These are phyloP conservation scores for Phytopythium chamaehyphon DNA, from an alignment of 352 stramenopile species.

Conservation along the genomic window DNA sequence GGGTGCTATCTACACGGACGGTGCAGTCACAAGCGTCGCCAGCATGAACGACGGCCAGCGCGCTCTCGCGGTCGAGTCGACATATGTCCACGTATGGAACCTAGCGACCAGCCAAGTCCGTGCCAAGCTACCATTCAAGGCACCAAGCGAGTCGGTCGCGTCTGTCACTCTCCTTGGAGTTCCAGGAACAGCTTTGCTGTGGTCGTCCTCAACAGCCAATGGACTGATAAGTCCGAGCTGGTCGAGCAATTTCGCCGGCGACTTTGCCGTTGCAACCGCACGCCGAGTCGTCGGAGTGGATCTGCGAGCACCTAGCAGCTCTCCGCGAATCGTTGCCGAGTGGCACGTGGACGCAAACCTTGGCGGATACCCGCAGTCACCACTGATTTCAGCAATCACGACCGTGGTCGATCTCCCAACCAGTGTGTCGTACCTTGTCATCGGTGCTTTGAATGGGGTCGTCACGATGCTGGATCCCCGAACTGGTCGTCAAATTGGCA, in stretches of 20 bases:
- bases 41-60: conserved; percentile 22
- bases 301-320: conserved; percentile 12
- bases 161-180: conserved; percentile 26
- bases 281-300: conserved; percentile 50
- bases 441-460: conserved; percentile 33
- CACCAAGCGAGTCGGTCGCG: conserved; percentile 33
- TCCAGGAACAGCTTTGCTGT: conserved; percentile 7
- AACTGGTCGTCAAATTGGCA: conserved; percentile 35
- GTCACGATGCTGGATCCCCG: conserved; percentile 52
- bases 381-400: conserved; percentile 26
- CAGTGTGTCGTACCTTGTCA: conserved; percentile 27
- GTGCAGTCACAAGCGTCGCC: conserved; percentile 18
- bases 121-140: conserved; percentile 49
- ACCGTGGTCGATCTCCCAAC: conserved; percentile 23
- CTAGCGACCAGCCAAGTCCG: conserved; percentile 55
- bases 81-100: conserved; percentile 63
- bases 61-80: conserved; percentile 37
- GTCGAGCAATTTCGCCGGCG: conserved; percentile 14
- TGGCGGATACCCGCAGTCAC: conserved; percentile 11
- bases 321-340: conserved; percentile 48
- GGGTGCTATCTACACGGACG: conserved; percentile 20
- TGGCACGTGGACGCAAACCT: conserved; percentile 50
- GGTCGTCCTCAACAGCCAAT: neutral
- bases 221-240: neutral
- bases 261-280: conserved; percentile 49